These are phyloP conservation scores for Mucor irregularis DNA, from an alignment of 371 early-diverging fungal species.

Conservation along the genomic window DNA sequence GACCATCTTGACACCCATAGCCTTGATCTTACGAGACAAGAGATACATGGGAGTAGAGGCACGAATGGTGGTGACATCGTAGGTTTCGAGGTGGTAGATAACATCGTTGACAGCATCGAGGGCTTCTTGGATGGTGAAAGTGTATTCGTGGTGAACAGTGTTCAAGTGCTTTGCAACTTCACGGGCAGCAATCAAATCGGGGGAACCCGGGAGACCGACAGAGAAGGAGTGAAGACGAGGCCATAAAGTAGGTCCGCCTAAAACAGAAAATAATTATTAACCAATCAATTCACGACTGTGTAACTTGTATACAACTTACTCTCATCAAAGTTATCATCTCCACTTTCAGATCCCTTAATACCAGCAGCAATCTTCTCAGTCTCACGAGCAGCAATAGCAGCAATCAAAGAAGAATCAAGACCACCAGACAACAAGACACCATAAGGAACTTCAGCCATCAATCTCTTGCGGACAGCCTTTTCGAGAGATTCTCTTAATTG, in stretches of 20 bases:
- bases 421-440: conserved; percentile 96
- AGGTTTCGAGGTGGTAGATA: conserved; percentile 95
- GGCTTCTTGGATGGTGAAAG: conserved; percentile 94
- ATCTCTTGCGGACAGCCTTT: conserved; percentile 87
- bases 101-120: conserved; percentile 94
- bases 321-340: conserved; percentile 66
- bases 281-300: conserved; percentile 32
- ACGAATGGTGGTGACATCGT: conserved; percentile 98
- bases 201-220: conserved; percentile 92
- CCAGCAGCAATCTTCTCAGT: conserved; percentile 59
- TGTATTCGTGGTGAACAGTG: conserved; percentile 93
- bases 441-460: conserved; percentile 97
- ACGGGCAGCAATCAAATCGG: conserved; percentile 90
- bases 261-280: no score
- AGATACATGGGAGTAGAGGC: conserved; percentile 98
- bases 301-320: conserved; percentile 37
- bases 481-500: conserved; percentile 79
- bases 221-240: conserved; percentile 94
- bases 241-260: conserved; percentile 76
- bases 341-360: conserved; percentile 15
- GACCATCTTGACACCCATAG: conserved; percentile 98
- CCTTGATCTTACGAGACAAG: conserved; percentile 93
- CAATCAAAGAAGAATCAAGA: conserved; percentile 92
- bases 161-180: conserved; percentile 86
- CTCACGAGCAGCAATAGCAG: conserved; percentile 88